These are phyloP conservation scores for Neurospora tetraspora DNA, from an alignment of 495 filamentous ascomycete genomes.

Conservation along the genomic window DNA sequence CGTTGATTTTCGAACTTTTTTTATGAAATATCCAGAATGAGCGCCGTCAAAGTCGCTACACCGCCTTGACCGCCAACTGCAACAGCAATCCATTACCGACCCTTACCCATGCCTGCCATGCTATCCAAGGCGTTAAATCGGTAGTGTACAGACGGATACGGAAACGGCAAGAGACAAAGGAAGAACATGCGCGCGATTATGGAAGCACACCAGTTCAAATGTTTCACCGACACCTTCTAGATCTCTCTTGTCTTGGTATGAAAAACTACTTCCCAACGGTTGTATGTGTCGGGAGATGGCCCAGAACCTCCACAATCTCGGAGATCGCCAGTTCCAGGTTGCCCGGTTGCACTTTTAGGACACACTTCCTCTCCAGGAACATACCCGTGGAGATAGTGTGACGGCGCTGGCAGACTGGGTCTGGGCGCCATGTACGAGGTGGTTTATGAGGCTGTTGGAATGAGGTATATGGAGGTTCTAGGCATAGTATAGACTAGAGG, in stretches of 20 bases:
- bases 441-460: too few species aligned
- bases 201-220: neutral
- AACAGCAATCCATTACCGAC: neutral
- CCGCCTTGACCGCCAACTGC: neutral
- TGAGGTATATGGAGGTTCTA: too few species aligned
- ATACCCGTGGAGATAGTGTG: too few species aligned
- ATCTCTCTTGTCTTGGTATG: neutral
- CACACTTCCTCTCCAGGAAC: neutral
- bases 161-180: neutral
- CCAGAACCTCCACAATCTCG: neutral
- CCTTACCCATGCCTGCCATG: neutral
- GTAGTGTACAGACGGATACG: neutral
- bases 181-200: neutral
- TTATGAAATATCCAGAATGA: neutral
- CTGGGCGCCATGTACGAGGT: too few species aligned
- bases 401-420: too few species aligned
- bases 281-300: neutral
- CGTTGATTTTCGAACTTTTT: neutral
- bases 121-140: neutral
- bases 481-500: too few species aligned
- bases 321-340: neutral
- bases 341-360: neutral
- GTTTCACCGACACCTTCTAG: neutral
- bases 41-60: neutral
- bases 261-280: neutral